phyloP scores from a whole-genome alignment of 192 early-diverging fungal genomes.

The Funneliformis mosseae region DNA sequence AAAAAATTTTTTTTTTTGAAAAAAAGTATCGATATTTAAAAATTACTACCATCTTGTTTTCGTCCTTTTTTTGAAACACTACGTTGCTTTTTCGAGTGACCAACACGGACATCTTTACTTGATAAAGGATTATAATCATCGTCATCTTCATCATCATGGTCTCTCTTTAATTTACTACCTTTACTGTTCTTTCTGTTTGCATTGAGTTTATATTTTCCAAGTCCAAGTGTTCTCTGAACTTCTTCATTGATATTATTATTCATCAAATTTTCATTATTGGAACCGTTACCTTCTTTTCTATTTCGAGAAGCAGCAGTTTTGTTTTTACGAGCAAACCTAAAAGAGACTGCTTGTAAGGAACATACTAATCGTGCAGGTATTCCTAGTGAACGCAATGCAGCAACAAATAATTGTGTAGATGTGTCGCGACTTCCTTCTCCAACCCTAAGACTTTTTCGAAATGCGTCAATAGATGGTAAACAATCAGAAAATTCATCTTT shows the following conservation, averaged over 20 bases:
- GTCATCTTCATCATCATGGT: background rate
- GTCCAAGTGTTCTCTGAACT: slow-evolving; percentile 12
- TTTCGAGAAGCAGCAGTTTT: background rate
- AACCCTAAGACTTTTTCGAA: slow-evolving; percentile 31
- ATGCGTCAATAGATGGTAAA: slow-evolving; percentile 32
- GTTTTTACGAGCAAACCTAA: slow-evolving; percentile 45
- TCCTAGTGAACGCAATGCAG: slow-evolving; percentile 49
- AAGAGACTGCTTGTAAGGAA: slow-evolving; percentile 66
- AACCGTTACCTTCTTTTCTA: slow-evolving; percentile 24
- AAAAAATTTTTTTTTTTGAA: no score
- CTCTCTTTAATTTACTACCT: background rate
- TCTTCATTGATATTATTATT: slow-evolving; percentile 18
- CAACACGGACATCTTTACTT: background rate
- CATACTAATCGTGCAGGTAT: slow-evolving; percentile 62
- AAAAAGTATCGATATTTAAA: background rate
- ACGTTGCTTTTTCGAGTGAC: background rate
- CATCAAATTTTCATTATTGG: slow-evolving; percentile 36
- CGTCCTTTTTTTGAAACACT: background rate
- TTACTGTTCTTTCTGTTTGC: background rate
- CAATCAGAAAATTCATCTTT: slow-evolving; percentile 31
- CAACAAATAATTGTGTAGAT: slow-evolving; percentile 54
- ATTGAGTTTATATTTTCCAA: background rate
- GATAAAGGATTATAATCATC: background rate
- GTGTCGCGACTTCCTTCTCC: slow-evolving; percentile 46
- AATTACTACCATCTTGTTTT: background rate